phyloP scores from a whole-genome alignment of 371 early-diverging fungal species.

The Mucor irregularis region DNA sequence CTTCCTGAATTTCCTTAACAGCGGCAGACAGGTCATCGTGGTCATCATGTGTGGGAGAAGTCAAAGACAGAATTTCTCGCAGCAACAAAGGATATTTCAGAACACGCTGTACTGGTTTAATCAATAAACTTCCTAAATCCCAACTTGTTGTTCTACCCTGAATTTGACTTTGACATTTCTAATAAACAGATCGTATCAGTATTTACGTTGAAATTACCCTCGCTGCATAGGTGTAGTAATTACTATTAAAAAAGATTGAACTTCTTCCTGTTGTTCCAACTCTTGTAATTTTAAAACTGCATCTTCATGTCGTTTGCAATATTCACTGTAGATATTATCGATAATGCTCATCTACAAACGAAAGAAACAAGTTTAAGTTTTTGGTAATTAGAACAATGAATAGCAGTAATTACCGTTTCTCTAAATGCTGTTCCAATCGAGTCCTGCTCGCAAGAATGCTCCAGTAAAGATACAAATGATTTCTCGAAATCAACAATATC shows the following conservation, averaged over 20 bases:
- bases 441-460: slow-evolving; percentile 20
- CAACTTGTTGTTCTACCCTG: slow-evolving; percentile 73
- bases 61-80: slow-evolving; percentile 65
- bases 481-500: slow-evolving; percentile 60
- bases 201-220: not conserved
- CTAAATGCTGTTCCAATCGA: slow-evolving; percentile 64
- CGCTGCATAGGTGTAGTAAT: not conserved
- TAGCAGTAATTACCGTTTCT: slow-evolving; percentile 44
- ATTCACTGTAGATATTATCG: slow-evolving; percentile 68
- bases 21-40: slow-evolving; percentile 54
- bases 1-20: slow-evolving; percentile 57
- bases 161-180: slow-evolving; percentile 54
- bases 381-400: not conserved
- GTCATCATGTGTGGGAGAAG: slow-evolving; percentile 62
- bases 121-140: slow-evolving; percentile 79
- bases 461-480: slow-evolving; percentile 44
- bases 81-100: slow-evolving; percentile 69
- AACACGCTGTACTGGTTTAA: slow-evolving; percentile 93
- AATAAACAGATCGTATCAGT: not conserved
- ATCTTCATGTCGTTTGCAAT: slow-evolving; percentile 78
- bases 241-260: slow-evolving; percentile 59
- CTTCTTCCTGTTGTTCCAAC: slow-evolving; percentile 44
- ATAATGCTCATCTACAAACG: slow-evolving; percentile 51
- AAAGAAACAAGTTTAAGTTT: not conserved
- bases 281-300: slow-evolving; percentile 63